Conservation (phyloP, 257 asterid genomes). For the Przewalskia tangutica region DNA sequence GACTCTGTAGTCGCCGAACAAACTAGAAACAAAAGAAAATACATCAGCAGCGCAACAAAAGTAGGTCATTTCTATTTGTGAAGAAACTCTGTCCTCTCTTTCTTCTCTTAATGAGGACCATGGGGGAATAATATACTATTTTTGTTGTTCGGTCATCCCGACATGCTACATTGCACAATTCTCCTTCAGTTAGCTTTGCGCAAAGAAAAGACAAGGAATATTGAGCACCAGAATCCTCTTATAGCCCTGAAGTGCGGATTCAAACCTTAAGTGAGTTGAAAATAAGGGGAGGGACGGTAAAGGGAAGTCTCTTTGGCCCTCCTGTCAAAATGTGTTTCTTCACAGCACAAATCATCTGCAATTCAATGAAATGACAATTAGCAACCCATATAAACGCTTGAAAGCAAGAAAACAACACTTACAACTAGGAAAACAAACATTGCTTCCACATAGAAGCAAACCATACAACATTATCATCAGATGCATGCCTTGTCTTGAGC, state of each 20-base stretch:
- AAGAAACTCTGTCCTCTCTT: background rate
- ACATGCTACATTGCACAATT: background rate
- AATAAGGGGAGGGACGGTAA: slow-evolving; percentile 84
- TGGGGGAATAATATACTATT: background rate
- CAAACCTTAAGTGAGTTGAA: slow-evolving; percentile 78
- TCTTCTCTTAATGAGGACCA: background rate
- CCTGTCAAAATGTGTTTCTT: slow-evolving; percentile 87
- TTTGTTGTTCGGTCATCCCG: background rate
- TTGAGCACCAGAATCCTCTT: background rate
- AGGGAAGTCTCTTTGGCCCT: slow-evolving; percentile 86
- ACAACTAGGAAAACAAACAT: background rate
- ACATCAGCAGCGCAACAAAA: slow-evolving; percentile 7
- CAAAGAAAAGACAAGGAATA: background rate
- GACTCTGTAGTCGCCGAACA: slow-evolving; percentile 71
- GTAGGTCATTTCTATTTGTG: background rate
- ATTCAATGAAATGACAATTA: slow-evolving; percentile 19
- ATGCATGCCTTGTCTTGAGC: background rate
- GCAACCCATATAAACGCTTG: background rate
- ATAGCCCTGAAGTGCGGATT: background rate
- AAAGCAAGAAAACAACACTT: background rate
- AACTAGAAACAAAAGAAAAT: slow-evolving; percentile 32
- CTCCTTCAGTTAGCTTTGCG: background rate
- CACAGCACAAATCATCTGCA: slow-evolving; percentile 71
- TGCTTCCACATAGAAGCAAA: background rate
- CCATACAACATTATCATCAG: background rate